Percentiles rank a stretch among this genome's conserved stretches.
Conservation (phyloP, 2,329 filamentous ascomycete genomes). For the Colletotrichum sp. region DNA sequence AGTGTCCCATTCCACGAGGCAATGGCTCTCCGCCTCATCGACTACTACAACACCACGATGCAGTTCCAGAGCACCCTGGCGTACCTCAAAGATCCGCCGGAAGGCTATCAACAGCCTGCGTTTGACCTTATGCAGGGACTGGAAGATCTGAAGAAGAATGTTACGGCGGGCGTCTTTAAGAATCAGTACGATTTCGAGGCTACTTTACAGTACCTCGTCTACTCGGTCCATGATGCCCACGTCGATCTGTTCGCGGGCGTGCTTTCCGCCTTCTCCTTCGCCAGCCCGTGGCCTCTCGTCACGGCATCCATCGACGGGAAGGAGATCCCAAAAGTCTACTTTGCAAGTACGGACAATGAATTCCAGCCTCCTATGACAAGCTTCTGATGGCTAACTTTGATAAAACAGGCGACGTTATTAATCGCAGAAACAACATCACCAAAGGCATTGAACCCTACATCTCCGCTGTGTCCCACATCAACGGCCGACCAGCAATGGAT, state of each 20-base stretch:
- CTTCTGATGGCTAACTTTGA: background rate
- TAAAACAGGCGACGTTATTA: background rate
- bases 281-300: background rate
- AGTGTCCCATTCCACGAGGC: constrained; percentile 9
- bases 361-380: background rate
- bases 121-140: background rate
- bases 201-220: background rate
- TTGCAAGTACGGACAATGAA: background rate
- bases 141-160: background rate
- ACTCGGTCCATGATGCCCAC: constrained; percentile 7
- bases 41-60: constrained; percentile 17
- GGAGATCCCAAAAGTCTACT: constrained; percentile 8
- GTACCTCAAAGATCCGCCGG: constrained; percentile 1
- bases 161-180: background rate
- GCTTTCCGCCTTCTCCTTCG: constrained; percentile 9
- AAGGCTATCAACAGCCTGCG: constrained; percentile 6
- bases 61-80: constrained; percentile 8
- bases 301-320: constrained; percentile 7
- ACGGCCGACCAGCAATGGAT: background rate
- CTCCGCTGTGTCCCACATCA: constrained; percentile 5
- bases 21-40: constrained; percentile 9
- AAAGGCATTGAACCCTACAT: background rate
- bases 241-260: background rate
- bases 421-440: background rate
- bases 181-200: constrained; percentile 14